These are phyloP conservation scores for Fusarium coffeatum DNA, from an alignment of 2,329 filamentous ascomycete species.

Conservation along the genomic window DNA sequence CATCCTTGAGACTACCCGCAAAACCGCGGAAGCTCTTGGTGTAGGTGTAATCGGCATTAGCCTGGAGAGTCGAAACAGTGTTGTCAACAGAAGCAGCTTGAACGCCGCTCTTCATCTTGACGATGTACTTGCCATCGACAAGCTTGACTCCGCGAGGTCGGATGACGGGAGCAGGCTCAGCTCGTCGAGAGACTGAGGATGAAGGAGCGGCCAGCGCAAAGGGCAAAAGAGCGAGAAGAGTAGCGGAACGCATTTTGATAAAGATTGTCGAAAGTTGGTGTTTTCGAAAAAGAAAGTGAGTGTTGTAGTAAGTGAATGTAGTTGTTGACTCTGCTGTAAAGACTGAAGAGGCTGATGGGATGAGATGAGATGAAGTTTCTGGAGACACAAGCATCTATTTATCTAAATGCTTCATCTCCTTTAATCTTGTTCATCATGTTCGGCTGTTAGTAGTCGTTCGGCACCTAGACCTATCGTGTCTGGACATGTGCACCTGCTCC, in stretches of 20 bases:
- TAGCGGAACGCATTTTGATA: constrained; percentile 49
- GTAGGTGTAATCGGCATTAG: constrained; percentile 50
- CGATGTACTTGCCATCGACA: constrained; percentile 54
- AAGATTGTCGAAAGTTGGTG: constrained; percentile 9
- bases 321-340: constrained; percentile 17
- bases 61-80: constrained; percentile 46
- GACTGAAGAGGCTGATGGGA: constrained; percentile 34
- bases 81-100: constrained; percentile 37
- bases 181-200: constrained; percentile 41
- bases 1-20: constrained; percentile 44
- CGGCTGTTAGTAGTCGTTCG: constrained; percentile 16
- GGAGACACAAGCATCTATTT: constrained; percentile 29
- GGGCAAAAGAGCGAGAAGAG: constrained; percentile 51
- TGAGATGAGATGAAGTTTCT: constrained; percentile 1
- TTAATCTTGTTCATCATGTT: constrained; percentile 1
- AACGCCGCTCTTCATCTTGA: constrained; percentile 50
- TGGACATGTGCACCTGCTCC: constrained; percentile 27
- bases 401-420: constrained; percentile 24
- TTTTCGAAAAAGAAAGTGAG: constrained; percentile 11
- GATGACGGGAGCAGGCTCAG: constrained; percentile 51
- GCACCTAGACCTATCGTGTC: constrained; percentile 23
- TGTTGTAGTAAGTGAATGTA: constrained; percentile 20
- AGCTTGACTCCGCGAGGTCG: constrained; percentile 48
- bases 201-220: constrained; percentile 48
- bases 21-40: constrained; percentile 45